Evolutionary conservation across 306 rosid genomes (phyloP).

Genomic region (Corylus avellana): DNA sequence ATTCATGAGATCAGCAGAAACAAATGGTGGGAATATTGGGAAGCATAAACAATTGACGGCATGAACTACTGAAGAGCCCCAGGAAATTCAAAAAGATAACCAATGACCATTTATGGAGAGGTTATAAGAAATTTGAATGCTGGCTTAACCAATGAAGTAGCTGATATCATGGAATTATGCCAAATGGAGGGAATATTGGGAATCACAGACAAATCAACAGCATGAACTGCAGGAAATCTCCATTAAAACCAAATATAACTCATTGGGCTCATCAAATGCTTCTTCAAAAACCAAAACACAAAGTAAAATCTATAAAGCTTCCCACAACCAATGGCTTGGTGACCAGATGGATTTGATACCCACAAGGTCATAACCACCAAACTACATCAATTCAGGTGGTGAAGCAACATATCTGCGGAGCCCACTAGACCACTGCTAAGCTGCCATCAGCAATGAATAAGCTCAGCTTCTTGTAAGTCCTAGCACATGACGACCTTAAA

Average conservation of each 20-base stretch:
- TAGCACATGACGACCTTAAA: too few species aligned
- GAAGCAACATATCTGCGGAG: too few species aligned
- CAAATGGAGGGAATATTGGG: neutral
- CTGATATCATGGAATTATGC: neutral
- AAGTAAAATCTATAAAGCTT: neutral
- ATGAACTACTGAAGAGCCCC: neutral
- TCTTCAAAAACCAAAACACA: neutral
- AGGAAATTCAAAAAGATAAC: neutral
- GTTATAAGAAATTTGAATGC: neutral
- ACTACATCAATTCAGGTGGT: too few species aligned
- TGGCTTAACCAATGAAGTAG: neutral
- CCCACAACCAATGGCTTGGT: constrained; percentile 1
- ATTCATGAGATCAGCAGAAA: neutral
- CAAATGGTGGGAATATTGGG: neutral
- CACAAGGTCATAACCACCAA: too few species aligned
- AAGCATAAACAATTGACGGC: neutral
- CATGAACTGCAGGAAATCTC: neutral
- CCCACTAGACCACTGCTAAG: too few species aligned
- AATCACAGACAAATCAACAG: neutral
- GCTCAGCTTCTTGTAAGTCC: too few species aligned
- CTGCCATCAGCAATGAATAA: too few species aligned
- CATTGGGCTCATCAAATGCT: neutral
- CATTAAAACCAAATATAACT: neutral
- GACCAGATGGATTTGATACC: neutral
- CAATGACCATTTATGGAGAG: neutral